Evolutionary conservation across 306 rosid species (phyloP), one percentile per base, ranked within the genome.

Genomic region (Cotoneaster glaucophyllus): DNA sequence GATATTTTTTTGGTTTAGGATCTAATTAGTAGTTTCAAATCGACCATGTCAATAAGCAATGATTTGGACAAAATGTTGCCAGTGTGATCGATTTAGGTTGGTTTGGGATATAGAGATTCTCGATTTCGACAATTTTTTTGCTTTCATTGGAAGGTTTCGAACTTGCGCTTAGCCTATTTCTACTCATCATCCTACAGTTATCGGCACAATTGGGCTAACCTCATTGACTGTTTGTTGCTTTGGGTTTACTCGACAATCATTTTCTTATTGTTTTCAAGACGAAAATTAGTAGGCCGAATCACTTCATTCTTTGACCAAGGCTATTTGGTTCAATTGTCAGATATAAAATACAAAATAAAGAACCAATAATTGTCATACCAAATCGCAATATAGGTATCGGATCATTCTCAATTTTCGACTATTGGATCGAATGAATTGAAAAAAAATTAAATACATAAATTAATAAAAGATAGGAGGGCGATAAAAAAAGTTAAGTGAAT

Each of bases 381-480:
- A 50, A 50, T 50, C 21, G 3, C 15, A 50, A 50, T 50, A 17
- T 50, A 15, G 8, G 54, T 15, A 15, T 15, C 1, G 1, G 1
- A 15, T 17, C 1, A 0, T 2, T 39, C 3, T 8, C 9, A 34
- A 34, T 7, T 34, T 34, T 34, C 9, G 0, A 34, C 0, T 32
- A 6, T 32, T 32, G 37, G 2, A 37, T 37, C 1, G 2, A 6
- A 37, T 37, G 1, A 37, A 37, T 37, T 37, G 2, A 37, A 37
- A 1, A 1, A 37, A 37, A 0, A 37, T 37, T 0, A 37, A 37
- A 7, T 7, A 1, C 41, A 37, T 0, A 37, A 32, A 32, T 32
- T 32, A 32, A 32, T 32, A 5, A 32, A 32, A 0, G 2, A 32
- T 32, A 0, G 2, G 0, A 1, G 37, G 2, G 37, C 2, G 0